Conservation (phyloP, 2,329 filamentous ascomycete species). For the Phyllosticta citrichinensis region DNA sequence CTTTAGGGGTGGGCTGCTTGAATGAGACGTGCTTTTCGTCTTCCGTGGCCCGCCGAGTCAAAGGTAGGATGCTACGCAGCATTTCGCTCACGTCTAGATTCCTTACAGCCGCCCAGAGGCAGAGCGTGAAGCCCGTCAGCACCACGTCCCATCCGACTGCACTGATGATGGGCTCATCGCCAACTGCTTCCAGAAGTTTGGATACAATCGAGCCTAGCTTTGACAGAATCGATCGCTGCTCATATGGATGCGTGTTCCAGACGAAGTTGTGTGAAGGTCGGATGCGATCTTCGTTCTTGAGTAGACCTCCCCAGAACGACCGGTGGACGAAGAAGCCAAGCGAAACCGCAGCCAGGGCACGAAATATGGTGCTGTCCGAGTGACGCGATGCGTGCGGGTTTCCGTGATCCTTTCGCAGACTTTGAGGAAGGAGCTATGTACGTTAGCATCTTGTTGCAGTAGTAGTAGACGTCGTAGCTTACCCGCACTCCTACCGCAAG, state of each 20-base stretch:
- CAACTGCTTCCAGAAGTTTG: constrained; percentile 40
- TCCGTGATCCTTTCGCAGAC: constrained; percentile 38
- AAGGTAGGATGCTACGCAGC: constrained; percentile 26
- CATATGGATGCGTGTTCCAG: constrained; percentile 33
- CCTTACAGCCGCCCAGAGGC: constrained; percentile 48
- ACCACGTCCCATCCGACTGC: constrained; percentile 50
- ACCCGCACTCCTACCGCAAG: constrained; percentile 27
- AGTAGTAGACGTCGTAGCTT: neutral
- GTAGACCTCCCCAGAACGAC: constrained; percentile 34
- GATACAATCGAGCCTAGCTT: constrained; percentile 29
- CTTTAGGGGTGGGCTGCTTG: constrained; percentile 10
- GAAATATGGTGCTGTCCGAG: constrained; percentile 25
- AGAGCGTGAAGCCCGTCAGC: constrained; percentile 43
- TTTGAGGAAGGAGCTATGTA: constrained; percentile 32
- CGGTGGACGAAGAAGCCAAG: neutral
- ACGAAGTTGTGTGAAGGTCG: constrained; percentile 27
- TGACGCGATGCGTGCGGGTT: constrained; percentile 31
- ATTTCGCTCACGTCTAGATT: constrained; percentile 43
- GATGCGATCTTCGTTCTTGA: constrained; percentile 39
- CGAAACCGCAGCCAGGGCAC: constrained; percentile 29
- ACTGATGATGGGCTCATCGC: constrained; percentile 49
- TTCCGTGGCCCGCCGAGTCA: neutral
- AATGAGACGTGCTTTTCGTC: constrained; percentile 22
- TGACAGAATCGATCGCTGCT: constrained; percentile 28
- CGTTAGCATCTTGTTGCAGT: neutral